phyloP scores from a whole-genome alignment of 495 filamentous ascomycete genomes.

The Xanthoparmelia taractica region DNA sequence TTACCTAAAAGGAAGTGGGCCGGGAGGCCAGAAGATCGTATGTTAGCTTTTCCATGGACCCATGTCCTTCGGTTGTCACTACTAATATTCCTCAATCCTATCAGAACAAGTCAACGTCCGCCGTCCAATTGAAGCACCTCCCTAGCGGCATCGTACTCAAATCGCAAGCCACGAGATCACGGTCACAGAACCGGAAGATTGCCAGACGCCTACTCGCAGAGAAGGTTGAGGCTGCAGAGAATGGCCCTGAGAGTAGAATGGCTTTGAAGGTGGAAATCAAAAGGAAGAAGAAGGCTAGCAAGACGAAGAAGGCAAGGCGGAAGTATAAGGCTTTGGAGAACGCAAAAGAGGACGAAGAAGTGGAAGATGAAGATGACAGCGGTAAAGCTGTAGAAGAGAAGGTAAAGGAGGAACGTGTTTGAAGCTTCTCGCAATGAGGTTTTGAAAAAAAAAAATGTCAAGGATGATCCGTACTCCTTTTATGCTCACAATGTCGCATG shows the following conservation, averaged over 20 bases:
- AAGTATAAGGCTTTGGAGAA: slow-evolving; percentile 53
- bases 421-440: not conserved
- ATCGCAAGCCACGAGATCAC: slow-evolving; percentile 80
- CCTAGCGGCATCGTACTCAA: slow-evolving; percentile 88
- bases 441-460: too few species aligned
- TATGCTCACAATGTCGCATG: too few species aligned
- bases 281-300: slow-evolving; percentile 58
- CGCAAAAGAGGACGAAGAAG: slow-evolving; percentile 38
- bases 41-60: slow-evolving; percentile 8
- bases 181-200: slow-evolving; percentile 80
- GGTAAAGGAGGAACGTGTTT: slow-evolving; percentile 16
- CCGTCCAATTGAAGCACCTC: slow-evolving; percentile 85
- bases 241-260: slow-evolving; percentile 50
- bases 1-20: slow-evolving; percentile 87
- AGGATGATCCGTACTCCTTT: too few species aligned
- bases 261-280: slow-evolving; percentile 48
- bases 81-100: not conserved
- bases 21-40: slow-evolving; percentile 90
- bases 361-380: slow-evolving; percentile 43
- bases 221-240: slow-evolving; percentile 60
- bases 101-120: slow-evolving; percentile 93
- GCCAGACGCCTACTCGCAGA: slow-evolving; percentile 72
- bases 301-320: slow-evolving; percentile 55
- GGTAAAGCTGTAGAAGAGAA: slow-evolving; percentile 37
- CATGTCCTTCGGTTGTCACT: slow-evolving; percentile 1